Percentiles rank a stretch among this genome's conserved stretches.
Conservation (phyloP, 2,329 filamentous ascomycete genomes). For the Trichoderma semiorbis region DNA sequence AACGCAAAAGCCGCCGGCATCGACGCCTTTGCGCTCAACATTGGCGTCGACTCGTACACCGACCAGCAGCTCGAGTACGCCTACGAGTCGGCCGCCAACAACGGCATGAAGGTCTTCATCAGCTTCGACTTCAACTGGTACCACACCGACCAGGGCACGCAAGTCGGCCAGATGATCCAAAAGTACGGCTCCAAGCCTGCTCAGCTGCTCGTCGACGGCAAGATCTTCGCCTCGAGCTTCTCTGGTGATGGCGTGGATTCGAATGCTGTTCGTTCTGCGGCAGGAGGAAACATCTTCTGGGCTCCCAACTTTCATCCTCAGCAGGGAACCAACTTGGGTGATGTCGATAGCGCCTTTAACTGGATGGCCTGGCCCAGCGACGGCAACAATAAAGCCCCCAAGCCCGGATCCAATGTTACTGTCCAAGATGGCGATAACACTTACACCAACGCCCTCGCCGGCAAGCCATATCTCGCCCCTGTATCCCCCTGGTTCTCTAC, state of each 20-base stretch:
- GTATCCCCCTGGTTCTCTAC: conserved; percentile 46
- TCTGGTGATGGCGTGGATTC: conserved; percentile 45
- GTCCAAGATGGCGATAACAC: conserved; percentile 39
- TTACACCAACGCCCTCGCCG: conserved; percentile 34
- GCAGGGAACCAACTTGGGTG: conserved; percentile 33
- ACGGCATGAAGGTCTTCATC: conserved; percentile 52
- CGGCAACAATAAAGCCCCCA: conserved; percentile 48
- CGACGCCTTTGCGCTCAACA: conserved; percentile 50
- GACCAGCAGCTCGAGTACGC: conserved; percentile 46
- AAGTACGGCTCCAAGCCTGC: conserved; percentile 41
- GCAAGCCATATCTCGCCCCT: conserved; percentile 48
- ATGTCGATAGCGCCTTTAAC: conserved; percentile 44
- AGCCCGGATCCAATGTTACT: conserved; percentile 34
- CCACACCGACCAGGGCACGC: conserved; percentile 33
- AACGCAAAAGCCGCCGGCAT: conserved; percentile 42
- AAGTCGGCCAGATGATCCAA: conserved; percentile 44
- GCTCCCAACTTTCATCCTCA: conserved; percentile 48
- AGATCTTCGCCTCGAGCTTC: conserved; percentile 53
- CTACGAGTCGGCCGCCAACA: conserved; percentile 44
- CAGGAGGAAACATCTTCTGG: conserved; percentile 44
- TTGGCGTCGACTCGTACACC: conserved; percentile 42
- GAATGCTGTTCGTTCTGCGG: conserved; percentile 37
- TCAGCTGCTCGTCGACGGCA: conserved; percentile 47
- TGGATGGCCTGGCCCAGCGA: conserved; percentile 46
- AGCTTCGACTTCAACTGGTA: conserved; percentile 56